Evolutionary conservation across 164 flowering plant species (phyloP).

Genomic region (Tetrastigma voinierianum): DNA sequence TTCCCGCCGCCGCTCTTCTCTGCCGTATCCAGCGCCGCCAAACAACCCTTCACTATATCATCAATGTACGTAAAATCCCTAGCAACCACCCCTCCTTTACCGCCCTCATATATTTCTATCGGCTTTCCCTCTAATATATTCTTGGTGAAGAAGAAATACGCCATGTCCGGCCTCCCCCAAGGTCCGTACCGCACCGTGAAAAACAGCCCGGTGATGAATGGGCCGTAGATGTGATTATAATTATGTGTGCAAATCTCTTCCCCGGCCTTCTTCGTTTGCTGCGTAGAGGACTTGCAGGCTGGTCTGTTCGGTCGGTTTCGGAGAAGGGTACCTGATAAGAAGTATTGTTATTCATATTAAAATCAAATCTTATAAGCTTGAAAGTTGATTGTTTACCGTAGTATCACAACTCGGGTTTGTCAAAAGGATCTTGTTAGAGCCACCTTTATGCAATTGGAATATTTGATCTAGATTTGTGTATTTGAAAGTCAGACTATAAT

Average conservation of each 20-base stretch:
- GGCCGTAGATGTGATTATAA: conserved; percentile 30
- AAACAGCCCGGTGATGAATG: conserved; percentile 27
- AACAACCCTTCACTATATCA: conserved; percentile 38
- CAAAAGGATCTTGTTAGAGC: too few relatives aligned
- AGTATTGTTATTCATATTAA: too few relatives aligned
- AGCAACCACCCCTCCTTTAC: conserved; percentile 16
- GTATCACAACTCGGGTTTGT: too few relatives aligned
- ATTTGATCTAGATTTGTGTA: too few relatives aligned
- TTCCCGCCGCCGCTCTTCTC: conserved; percentile 31
- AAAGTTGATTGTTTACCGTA: too few relatives aligned
- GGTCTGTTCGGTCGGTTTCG: conserved; percentile 23
- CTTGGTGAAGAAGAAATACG: conserved; percentile 34
- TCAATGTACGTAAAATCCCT: conserved; percentile 39
- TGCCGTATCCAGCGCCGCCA: conserved; percentile 30
- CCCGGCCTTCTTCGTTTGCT: conserved; percentile 30
- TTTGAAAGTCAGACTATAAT: too few relatives aligned
- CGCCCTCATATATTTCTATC: conserved; percentile 21
- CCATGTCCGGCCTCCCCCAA: conserved; percentile 38
- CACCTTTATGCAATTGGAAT: too few relatives aligned
- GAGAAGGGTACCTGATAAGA: conserved; percentile 31
- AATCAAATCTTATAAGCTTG: too few relatives aligned
- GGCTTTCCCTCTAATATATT: conserved; percentile 28
- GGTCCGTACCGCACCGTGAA: conserved; percentile 37
- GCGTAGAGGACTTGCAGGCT: conserved; percentile 26
- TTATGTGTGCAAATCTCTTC: conserved; percentile 27